Percentiles rank a stretch among this genome's conserved stretches.
phyloP scores from a whole-genome alignment of 1,284 basidiomycete genomes.

The Sphaerobolus stellatus region DNA sequence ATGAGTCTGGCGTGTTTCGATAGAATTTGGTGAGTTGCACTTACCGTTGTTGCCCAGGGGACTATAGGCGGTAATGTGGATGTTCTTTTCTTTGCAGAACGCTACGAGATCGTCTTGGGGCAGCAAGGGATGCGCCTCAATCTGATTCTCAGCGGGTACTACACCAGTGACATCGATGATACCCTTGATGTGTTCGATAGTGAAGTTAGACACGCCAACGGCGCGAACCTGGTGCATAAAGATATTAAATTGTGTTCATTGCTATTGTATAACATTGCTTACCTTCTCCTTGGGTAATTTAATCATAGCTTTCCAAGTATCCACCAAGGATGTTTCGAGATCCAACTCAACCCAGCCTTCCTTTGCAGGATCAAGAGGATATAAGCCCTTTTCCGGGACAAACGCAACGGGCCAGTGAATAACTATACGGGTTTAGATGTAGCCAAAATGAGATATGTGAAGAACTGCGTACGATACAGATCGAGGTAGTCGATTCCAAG shows the following conservation, averaged over 20 bases:
- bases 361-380: constrained; percentile 50
- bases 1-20: constrained; percentile 1
- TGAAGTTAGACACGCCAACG: constrained; percentile 84
- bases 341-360: constrained; percentile 57
- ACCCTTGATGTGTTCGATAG: constrained; percentile 60
- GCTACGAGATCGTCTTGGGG: constrained; percentile 69
- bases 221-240: constrained; percentile 49
- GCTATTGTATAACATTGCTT: neutral
- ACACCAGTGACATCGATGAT: constrained; percentile 76
- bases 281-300: constrained; percentile 51
- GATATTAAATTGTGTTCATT: neutral
- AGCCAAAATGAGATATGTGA: constrained; percentile 5
- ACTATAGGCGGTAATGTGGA: constrained; percentile 82
- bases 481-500: constrained; percentile 78
- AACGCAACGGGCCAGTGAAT: constrained; percentile 90
- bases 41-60: constrained; percentile 79
- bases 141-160: constrained; percentile 78
- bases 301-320: constrained; percentile 84
- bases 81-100: constrained; percentile 70
- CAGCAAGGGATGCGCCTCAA: constrained; percentile 81
- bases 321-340: constrained; percentile 57
- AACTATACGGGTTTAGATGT: constrained; percentile 41
- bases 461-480: constrained; percentile 57
- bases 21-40: constrained; percentile 17
- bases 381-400: constrained; percentile 56